Percentiles rank a stretch among this genome's conserved stretches.
Conservation (phyloP, 257 asterid genomes). For the Nicotiana obtusifolia region DNA sequence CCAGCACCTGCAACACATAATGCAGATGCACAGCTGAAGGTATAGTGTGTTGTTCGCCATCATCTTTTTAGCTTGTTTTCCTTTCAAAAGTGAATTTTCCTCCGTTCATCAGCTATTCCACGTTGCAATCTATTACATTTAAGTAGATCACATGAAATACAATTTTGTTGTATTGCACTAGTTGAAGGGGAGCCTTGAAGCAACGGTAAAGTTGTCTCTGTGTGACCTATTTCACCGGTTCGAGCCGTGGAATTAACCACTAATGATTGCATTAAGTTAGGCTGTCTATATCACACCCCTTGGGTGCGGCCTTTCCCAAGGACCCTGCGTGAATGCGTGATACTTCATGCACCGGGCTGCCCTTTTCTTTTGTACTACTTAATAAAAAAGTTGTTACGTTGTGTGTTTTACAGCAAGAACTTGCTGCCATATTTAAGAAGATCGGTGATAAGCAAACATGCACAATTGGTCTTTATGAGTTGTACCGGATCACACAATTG, state of each 20-base stretch:
- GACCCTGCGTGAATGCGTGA: no score
- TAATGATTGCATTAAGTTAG: no score
- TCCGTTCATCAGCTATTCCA: neutral
- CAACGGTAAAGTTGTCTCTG: no score
- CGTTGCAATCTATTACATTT: neutral
- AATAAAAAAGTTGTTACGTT: conserved; percentile 9
- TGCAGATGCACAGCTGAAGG: conserved; percentile 92
- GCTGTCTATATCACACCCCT: no score
- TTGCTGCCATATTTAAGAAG: conserved; percentile 96
- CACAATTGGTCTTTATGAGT: conserved; percentile 92
- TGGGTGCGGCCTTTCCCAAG: no score
- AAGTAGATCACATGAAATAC: neutral
- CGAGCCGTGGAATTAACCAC: no score
- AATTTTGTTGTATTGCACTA: neutral
- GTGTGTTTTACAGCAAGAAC: conserved; percentile 69
- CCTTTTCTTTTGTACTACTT: neutral
- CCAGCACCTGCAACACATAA: conserved; percentile 81
- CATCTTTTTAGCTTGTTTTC: neutral
- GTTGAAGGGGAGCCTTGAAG: neutral
- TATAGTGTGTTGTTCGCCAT: conserved; percentile 9
- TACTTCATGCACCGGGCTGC: no score
- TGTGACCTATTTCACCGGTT: no score
- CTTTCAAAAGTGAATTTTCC: neutral
- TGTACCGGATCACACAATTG: conserved; percentile 89
- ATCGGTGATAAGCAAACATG: conserved; percentile 99